phyloP scores from a whole-genome alignment of 192 early-diverging fungal genomes.

The Diversispora epigaea region DNA sequence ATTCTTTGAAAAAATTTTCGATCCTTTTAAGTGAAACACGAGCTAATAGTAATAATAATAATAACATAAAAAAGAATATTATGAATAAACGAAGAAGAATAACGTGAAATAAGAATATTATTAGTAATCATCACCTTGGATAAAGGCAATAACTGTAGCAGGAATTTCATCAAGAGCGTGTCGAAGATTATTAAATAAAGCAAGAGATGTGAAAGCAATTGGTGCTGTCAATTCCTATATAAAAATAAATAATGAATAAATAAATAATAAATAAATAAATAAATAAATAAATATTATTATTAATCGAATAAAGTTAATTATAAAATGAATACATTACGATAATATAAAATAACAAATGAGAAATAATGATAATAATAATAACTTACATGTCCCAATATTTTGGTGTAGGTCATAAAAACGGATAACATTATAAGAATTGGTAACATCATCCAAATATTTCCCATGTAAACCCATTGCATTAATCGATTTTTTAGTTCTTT shows the following conservation, averaged over 20 bases:
- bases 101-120: not conserved
- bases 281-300: not conserved
- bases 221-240: slow-evolving; percentile 18
- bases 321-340: too few species aligned
- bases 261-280: not conserved
- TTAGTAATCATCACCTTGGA: slow-evolving; percentile 45
- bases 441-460: slow-evolving; percentile 55
- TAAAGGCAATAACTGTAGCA: slow-evolving; percentile 54
- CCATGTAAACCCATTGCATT: slow-evolving; percentile 58
- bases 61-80: not conserved
- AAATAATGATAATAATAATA: not conserved
- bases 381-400: slow-evolving; percentile 56
- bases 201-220: slow-evolving; percentile 62
- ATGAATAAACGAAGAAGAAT: not conserved
- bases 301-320: not conserved
- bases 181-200: slow-evolving; percentile 73
- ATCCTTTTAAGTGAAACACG: slow-evolving; percentile 71
- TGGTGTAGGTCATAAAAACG: slow-evolving; percentile 61
- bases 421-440: slow-evolving; percentile 63
- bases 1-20: slow-evolving; percentile 70
- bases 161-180: slow-evolving; percentile 63
- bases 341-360: not conserved
- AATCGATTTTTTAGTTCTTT: slow-evolving; percentile 51
- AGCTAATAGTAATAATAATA: slow-evolving; percentile 4
- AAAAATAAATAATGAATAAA: not conserved